Base-by-base conservation (phyloP, 306 rosid genomes). In the Lithocarpus polystachyus region DNA sequence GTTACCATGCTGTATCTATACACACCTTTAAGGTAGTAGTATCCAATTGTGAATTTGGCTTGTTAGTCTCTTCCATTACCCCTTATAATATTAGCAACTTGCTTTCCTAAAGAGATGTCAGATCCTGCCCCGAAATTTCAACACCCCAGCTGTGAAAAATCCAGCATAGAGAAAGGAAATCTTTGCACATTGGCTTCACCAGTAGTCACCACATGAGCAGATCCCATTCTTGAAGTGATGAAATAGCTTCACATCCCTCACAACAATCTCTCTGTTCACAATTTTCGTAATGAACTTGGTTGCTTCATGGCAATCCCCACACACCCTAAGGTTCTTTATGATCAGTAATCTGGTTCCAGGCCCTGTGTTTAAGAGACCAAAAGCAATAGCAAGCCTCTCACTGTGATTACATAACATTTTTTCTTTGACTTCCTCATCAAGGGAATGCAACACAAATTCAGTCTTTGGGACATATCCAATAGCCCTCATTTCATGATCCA, bases 401-500 rank as follows among this genome's bases (percentile, higher is more conserved):
- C 61, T 20, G 28, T 24, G 35, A 54, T 77, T 60, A 56, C 73
- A 19, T 28, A 48, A 60, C 26, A 23, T 17, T 71, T 77, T 53
- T 52, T 74, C 60, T 70, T 54, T 64, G 10, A 57, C 43, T 57
- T 71, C 68, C 71, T 52, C 77, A 59, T 45, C 29, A n/a, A 61
- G 29, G 73, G 61, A 74, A 45, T 64, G 73, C 56, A 82, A 62
- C 43, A 55, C 4, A 74, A 71, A 68, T 59, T 70, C 82, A 73
- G 23, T 51, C 40, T 55, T 35, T 22, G 75, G 80, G 4, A 76
- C 54, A 64, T 60, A 68, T 72, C 75, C 77, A 23, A 80, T 62
- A 1, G 12, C 73, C 74, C 80, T 86, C 85, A 86, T 82, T 56
- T 79, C 82, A 68, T 28, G 61, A 20, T 83, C 73, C 81, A 86